These are phyloP conservation scores for Digitaria exilis DNA, from an alignment of 202 grass and related monocot genomes.

Conservation along the genomic window DNA sequence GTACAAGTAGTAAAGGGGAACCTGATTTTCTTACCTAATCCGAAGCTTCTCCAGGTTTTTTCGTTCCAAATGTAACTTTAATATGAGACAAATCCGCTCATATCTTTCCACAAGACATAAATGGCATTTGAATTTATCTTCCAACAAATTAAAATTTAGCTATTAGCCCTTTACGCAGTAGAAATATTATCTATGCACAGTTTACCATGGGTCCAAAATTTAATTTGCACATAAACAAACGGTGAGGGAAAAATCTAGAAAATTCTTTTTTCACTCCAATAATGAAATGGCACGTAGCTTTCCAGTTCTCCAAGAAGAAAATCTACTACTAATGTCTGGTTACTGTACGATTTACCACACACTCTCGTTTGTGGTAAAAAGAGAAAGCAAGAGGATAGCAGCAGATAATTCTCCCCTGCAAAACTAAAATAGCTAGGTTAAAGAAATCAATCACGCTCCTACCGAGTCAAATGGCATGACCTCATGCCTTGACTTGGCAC, in stretches of 20 bases:
- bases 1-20: background rate
- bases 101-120: background rate
- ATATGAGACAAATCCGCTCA: background rate
- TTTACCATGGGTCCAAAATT: background rate
- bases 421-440: background rate
- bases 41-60: conserved; percentile 16
- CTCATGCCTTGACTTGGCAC: conserved; percentile 15
- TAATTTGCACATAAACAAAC: background rate
- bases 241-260: background rate
- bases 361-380: background rate
- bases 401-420: background rate
- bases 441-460: background rate
- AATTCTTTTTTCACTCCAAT: background rate
- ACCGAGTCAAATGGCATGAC: conserved; percentile 9
- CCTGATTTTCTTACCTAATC: conserved; percentile 25
- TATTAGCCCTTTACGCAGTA: background rate
- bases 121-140: background rate
- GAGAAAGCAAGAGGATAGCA: background rate
- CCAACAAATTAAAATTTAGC: too few relatives aligned
- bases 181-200: background rate
- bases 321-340: too few relatives aligned
- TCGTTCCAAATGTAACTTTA: background rate
- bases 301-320: background rate
- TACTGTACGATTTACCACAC: too few relatives aligned
- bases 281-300: background rate